Base-by-base conservation (phyloP, 495 filamentous ascomycete genomes). In the Parachaetomium inaequale region DNA sequence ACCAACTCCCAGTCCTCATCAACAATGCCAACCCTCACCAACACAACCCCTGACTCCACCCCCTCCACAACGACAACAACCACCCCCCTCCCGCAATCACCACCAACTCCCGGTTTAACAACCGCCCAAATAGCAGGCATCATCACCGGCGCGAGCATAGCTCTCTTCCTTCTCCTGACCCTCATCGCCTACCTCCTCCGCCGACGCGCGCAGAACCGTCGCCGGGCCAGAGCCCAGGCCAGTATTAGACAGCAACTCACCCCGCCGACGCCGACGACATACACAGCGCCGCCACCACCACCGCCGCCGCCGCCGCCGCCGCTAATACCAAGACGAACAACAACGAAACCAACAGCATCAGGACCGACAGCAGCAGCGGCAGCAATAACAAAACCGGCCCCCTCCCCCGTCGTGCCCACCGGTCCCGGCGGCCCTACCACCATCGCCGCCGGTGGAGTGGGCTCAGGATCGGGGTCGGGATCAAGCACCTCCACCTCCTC, bases 161-260 rank as follows among this genome's bases (percentile, higher is more conserved):
- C 63, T 63, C 15, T 59, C 43, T 15, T 75, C 63, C 23, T 72
- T 53, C 52, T 74, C 43, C 36, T 69, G 2, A 6, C 29, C 25
- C 21, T 67, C 25, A 26, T 70, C 63, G 46, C 68, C 58, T 34
- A 71, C 65, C 40, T 72, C 62, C 40, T 76, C 68, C 57, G 59
- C 34, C 55, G 58, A 63, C 38, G 38, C 54, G 15, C 14, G 47
- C 31, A 66, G 49, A 31, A 68, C 63, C 60, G 54, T 10, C 60
- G 62, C 29, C 60, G 68, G 1, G 60, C 67, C 19, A 10, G 23
- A 8, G 47, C 58, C 19, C 62, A 63, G 12, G 63, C 70, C 23
- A 21, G 23, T 19, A 61, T 61, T 46, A 61, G 63, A 1, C 70
- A 72, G 38, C 63, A 65, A 2, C 65, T 70, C 14, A 34, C n/a